Base-by-base conservation (phyloP, 2,329 filamentous ascomycete genomes). In the Pseudocercospora musae region DNA sequence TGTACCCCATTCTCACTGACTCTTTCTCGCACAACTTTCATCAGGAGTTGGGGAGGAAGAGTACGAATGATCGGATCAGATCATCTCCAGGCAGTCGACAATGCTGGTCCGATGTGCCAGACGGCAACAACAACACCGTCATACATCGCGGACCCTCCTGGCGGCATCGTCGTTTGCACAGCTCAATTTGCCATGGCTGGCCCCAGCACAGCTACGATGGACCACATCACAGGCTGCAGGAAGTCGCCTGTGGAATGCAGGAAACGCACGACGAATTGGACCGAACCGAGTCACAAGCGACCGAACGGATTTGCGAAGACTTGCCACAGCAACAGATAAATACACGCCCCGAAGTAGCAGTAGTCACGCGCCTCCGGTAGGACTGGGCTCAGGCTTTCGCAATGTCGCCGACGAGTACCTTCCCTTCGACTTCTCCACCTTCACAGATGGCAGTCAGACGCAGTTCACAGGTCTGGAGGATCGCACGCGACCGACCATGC, bases 31-130 rank as follows among this genome's bases (percentile, higher is more conserved):
- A 31, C 9, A 11, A 11, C 13, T 31, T 9, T 31, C 13, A 31
- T 31, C 29, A 31, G 29, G 29, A 31, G 29, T 31, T 31, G 29
- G 29, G 29, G 29, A 31, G 29, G 29, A 31, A 10, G 21, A 11
- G 27, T 42, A 46, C 54, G 54, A 46, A 54, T 54, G 52, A 13
- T 54, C 3, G 23, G 9, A 42, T 42, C 25, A 56, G 5, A 42
- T 31, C 20, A 15, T 31, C 4, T 1, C 25, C 25, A 29, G 23
- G 25, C 52, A 40, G 10, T 58, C n/a, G 52, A 66, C 58, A 44
- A 87, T 87, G 85, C 80, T 87, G 71, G 80, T 80, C 59, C 81
- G 82, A 74, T 79, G 83, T 70, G 82, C 83, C 67, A 80, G 80
- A 68, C 82, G 81, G 64, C 74, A 68, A 71, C 71, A 75, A 57